A percentile compares a stretch with the other conserved stretches of the same genome.
Conservation (phyloP, 2,329 filamentous ascomycete genomes). For the Sclerotinia borealis region DNA sequence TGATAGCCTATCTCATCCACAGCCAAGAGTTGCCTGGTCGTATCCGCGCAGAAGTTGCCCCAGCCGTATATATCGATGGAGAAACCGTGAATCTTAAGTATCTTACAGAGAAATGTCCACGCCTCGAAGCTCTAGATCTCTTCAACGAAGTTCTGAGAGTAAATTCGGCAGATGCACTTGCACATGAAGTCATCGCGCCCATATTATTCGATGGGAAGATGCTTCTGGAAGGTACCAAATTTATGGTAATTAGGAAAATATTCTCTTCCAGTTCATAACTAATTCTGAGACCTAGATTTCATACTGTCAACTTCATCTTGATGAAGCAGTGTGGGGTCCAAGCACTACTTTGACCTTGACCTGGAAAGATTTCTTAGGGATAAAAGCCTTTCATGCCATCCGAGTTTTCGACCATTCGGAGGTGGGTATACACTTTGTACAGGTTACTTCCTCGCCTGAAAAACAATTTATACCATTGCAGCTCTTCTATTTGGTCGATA, state of each 20-base stretch:
- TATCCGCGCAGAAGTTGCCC: background rate
- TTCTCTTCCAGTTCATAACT: conserved; percentile 44
- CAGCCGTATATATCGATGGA: background rate
- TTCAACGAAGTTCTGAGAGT: conserved; percentile 8
- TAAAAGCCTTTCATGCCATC: background rate
- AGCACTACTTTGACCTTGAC: conserved; percentile 4
- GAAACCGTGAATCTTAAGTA: background rate
- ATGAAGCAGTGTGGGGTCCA: conserved; percentile 1
- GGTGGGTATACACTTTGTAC: conserved; percentile 7
- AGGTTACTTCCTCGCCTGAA: conserved; percentile 2
- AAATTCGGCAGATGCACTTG: conserved; percentile 4
- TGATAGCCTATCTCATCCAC: background rate
- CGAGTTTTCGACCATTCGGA: conserved; percentile 3
- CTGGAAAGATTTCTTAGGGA: conserved; percentile 4
- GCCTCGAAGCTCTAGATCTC: conserved; percentile 3
- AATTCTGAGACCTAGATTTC: background rate
- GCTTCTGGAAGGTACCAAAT: background rate
- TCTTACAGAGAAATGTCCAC: background rate
- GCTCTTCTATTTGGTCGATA: background rate
- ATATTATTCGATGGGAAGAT: background rate
- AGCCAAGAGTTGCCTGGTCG: background rate
- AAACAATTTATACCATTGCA: background rate
- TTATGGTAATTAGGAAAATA: conserved; percentile 22
- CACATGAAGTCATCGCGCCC: background rate
- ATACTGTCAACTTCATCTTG: conserved; percentile 8